phyloP scores from a whole-genome alignment of 257 asterid species.

The Rehmannia glutinosa region DNA sequence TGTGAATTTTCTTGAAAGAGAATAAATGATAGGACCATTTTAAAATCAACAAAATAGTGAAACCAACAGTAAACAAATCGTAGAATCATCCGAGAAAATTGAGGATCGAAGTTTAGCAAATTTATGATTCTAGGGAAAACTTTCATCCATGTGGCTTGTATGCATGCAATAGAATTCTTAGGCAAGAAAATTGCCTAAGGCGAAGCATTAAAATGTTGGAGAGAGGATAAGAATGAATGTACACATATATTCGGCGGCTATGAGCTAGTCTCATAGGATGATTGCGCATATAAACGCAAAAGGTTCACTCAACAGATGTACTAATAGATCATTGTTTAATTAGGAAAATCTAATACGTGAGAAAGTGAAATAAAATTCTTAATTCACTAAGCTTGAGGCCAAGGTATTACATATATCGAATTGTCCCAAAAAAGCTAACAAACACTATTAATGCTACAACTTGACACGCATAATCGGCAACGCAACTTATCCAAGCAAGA shows the following conservation, averaged over 20 bases:
- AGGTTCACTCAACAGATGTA: not conserved
- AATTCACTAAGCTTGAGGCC: not conserved
- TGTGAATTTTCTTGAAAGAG: slow-evolving; percentile 21
- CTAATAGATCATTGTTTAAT: not conserved
- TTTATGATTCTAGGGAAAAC: not conserved
- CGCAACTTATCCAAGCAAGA: too few relatives aligned
- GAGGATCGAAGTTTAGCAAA: not conserved
- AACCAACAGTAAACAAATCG: not conserved
- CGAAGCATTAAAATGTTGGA: not conserved
- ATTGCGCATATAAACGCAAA: not conserved
- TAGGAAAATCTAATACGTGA: not conserved
- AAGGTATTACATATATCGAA: not conserved
- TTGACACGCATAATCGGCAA: too few relatives aligned
- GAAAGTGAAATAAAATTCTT: not conserved
- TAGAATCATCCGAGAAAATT: not conserved
- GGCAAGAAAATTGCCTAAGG: not conserved
- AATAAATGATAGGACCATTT: not conserved
- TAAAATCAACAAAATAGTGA: not conserved
- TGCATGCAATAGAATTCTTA: not conserved
- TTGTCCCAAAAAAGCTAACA: slow-evolving; percentile 1
- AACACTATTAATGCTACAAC: not conserved
- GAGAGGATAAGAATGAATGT: not conserved
- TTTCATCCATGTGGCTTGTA: not conserved
- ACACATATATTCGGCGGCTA: too few relatives aligned
- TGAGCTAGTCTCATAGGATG: too few relatives aligned